Conservation (phyloP, 106 monocot species). For the Dactylorhiza incarnata region DNA sequence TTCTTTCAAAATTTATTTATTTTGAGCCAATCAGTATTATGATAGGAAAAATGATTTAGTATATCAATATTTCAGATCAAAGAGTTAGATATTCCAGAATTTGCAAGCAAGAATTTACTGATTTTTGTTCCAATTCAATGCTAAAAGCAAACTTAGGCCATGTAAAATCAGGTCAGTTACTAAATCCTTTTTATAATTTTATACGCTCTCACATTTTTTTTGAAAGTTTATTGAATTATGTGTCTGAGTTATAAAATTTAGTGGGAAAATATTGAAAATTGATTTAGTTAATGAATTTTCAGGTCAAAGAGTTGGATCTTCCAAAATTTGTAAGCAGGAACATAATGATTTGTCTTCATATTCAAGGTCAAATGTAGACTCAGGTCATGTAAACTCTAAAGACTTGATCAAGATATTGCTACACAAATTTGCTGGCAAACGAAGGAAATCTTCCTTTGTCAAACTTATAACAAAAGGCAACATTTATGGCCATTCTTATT, state of each 20-base stretch:
- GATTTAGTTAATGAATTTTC: not conserved
- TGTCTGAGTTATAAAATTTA: too few relatives aligned
- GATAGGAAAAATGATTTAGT: not conserved
- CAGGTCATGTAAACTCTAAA: not conserved
- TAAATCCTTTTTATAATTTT: too few relatives aligned
- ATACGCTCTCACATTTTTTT: too few relatives aligned
- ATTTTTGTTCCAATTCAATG: not conserved
- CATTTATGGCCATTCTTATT: not conserved
- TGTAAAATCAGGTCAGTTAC: not conserved
- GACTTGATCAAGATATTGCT: not conserved
- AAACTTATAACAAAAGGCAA: not conserved
- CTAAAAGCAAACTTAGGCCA: not conserved
- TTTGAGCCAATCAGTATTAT: not conserved
- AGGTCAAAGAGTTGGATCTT: not conserved
- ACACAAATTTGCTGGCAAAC: not conserved
- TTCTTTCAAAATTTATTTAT: not conserved
- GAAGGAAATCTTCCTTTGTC: not conserved
- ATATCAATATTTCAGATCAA: not conserved
- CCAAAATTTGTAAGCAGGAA: not conserved
- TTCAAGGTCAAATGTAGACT: not conserved
- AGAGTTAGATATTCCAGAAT: not conserved
- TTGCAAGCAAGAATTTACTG: not conserved
- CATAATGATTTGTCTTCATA: not conserved
- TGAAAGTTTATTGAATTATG: too few relatives aligned
- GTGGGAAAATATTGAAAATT: too few relatives aligned